phyloP scores from a whole-genome alignment of 768 basidiomycete species.

The Boletus sensibilis region DNA sequence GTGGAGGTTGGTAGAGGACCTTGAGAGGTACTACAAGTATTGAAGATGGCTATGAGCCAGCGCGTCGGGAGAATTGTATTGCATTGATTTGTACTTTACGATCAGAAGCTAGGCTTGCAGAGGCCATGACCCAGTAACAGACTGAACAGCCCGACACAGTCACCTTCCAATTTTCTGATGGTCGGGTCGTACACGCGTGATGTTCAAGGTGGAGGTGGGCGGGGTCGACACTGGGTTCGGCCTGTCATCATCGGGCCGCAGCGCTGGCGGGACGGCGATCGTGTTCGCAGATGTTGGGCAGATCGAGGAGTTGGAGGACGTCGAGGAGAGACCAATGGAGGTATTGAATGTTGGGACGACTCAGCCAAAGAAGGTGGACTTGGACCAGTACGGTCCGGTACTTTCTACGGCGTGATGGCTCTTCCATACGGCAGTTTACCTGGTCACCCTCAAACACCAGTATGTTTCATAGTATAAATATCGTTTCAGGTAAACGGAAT shows the following conservation, averaged over 20 bases:
- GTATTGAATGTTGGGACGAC: neutral
- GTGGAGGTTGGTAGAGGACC: neutral
- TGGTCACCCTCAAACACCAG: no score
- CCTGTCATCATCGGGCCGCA: neutral
- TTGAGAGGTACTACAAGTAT: neutral
- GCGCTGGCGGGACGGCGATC: neutral
- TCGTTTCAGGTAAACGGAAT: no score
- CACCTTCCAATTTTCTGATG: no score
- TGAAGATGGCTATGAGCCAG: neutral
- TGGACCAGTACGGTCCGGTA: no score
- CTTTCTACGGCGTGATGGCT: no score
- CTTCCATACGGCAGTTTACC: no score
- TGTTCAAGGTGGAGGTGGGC: neutral
- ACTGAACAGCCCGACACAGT: no score
- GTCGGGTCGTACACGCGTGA: neutral
- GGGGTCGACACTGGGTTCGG: constrained; percentile 2
- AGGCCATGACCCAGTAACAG: no score
- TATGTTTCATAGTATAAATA: no score
- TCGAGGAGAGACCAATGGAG: neutral
- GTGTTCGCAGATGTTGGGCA: neutral
- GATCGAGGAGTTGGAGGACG: neutral
- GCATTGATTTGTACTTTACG: no score
- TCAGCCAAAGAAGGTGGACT: neutral
- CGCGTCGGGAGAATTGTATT: no score
- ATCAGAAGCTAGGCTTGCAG: no score